phyloP scores from a whole-genome alignment of 805 yeast species.

The Candida sonorensis region DNA sequence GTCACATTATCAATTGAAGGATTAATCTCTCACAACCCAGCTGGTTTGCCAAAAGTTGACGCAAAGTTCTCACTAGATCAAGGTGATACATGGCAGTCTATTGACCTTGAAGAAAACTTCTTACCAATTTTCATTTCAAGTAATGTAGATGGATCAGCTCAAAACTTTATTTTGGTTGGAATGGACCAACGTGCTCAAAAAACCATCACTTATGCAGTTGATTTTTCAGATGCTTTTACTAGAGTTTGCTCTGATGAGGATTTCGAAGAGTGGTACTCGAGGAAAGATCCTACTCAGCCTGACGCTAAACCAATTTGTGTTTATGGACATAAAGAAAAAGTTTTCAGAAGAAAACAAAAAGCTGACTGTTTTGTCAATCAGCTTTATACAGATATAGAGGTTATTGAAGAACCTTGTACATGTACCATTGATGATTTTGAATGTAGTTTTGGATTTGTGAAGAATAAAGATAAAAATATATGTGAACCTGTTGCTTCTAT shows the following conservation, averaged over 20 bases:
- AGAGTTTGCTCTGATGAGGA: slow-evolving; percentile 42
- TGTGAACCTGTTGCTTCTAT: slow-evolving; percentile 36
- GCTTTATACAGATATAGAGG: slow-evolving; percentile 38
- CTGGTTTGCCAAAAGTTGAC: no score
- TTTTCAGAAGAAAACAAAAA: slow-evolving; percentile 54
- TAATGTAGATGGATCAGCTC: slow-evolving; percentile 65
- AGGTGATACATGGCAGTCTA: slow-evolving; percentile 58
- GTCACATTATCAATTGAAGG: slow-evolving; percentile 43
- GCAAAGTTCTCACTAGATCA: slow-evolving; percentile 56
- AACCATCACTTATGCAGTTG: slow-evolving; percentile 32
- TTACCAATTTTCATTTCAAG: slow-evolving; percentile 28
- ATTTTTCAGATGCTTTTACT: slow-evolving; percentile 50
- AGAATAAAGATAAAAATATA: slow-evolving; percentile 28
- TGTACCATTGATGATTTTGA: slow-evolving; percentile 67
- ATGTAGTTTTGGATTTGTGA: slow-evolving; percentile 49
- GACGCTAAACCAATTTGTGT: slow-evolving; percentile 51
- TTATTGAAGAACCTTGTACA: slow-evolving; percentile 48
- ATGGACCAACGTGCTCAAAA: slow-evolving; percentile 12
- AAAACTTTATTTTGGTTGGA: slow-evolving; percentile 49
- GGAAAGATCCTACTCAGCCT: slow-evolving; percentile 28
- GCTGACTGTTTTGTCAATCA: slow-evolving; percentile 57
- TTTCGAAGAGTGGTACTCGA: slow-evolving; percentile 59
- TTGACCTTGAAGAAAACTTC: slow-evolving; percentile 35
- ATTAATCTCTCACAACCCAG: slow-evolving; percentile 5
- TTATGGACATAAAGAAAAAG: slow-evolving; percentile 61